phyloP scores from a whole-genome alignment of 441 rosid genomes.

The Populus hybrid region DNA sequence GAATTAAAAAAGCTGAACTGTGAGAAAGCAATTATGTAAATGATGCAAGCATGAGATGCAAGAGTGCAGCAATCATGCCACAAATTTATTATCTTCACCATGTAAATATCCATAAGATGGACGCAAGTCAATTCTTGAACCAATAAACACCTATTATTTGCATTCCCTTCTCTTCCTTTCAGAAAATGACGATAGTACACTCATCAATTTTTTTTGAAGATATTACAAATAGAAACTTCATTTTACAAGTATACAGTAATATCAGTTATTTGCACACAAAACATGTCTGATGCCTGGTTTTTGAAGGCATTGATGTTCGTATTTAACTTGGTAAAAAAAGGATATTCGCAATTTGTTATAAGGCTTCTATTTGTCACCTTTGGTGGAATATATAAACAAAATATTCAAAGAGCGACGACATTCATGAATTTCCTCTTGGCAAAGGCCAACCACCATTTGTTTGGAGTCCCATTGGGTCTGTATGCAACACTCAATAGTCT shows the following conservation, averaged over 20 bases:
- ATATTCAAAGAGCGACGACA: constrained; percentile 50
- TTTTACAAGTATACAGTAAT: neutral
- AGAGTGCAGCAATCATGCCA: neutral
- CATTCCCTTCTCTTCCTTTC: neutral
- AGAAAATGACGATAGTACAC: neutral
- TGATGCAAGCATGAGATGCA: neutral
- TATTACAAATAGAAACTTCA: neutral
- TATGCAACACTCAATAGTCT: constrained; percentile 85
- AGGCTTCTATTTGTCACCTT: constrained; percentile 1
- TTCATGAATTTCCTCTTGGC: constrained; percentile 92
- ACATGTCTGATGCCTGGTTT: neutral
- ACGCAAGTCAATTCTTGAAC: too few relatives aligned
- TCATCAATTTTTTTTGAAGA: too few relatives aligned
- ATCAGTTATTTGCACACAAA: neutral
- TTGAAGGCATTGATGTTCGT: neutral
- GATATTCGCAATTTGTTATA: constrained; percentile 12
- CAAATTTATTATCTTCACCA: neutral
- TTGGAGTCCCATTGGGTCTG: constrained; percentile 87
- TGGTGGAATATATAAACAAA: constrained; percentile 1
- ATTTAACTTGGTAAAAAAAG: neutral
- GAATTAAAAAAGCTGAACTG: too few relatives aligned
- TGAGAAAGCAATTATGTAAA: too few relatives aligned
- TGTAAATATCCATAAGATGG: too few relatives aligned
- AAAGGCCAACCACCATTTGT: constrained; percentile 96
- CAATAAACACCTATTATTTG: neutral